A percentile compares a stretch with the other conserved stretches of the same genome.
These are phyloP conservation scores for Leucogyrophana mollusca DNA, from an alignment of 768 basidiomycete genomes.

Conservation along the genomic window DNA sequence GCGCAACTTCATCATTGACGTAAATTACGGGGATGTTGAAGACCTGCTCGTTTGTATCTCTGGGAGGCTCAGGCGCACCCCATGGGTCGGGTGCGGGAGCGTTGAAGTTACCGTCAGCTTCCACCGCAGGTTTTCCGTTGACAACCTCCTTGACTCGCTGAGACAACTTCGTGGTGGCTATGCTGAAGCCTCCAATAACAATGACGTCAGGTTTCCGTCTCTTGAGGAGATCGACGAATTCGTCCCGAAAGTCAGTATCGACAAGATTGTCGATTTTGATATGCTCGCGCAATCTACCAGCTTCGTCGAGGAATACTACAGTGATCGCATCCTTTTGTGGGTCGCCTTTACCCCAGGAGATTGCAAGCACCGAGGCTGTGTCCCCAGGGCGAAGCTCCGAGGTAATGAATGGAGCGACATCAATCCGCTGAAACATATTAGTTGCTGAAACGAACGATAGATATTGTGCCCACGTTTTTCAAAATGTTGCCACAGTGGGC, in stretches of 20 bases:
- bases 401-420: constrained; percentile 73
- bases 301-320: constrained; percentile 82
- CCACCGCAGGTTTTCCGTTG: constrained; percentile 24
- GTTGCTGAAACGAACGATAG: constrained; percentile 6
- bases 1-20: constrained; percentile 87
- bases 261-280: constrained; percentile 85
- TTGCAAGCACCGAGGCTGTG: constrained; percentile 75
- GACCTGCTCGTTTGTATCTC: constrained; percentile 37
- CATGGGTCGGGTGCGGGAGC: constrained; percentile 20
- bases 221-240: constrained; percentile 81
- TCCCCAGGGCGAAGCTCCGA: constrained; percentile 68
- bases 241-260: constrained; percentile 63
- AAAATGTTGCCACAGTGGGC: constrained; percentile 64
- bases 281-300: constrained; percentile 88
- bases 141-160: constrained; percentile 63
- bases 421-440: constrained; percentile 60
- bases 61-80: constrained; percentile 23
- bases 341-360: constrained; percentile 96
- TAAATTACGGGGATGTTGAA: constrained; percentile 77
- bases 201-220: constrained; percentile 86
- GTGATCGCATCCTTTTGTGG: constrained; percentile 88
- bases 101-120: constrained; percentile 18
- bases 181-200: constrained; percentile 85
- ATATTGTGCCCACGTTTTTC: constrained; percentile 51
- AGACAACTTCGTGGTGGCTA: constrained; percentile 72